phyloP scores from a whole-genome alignment of 495 filamentous ascomycete genomes.

The Bacidia gigantensis region DNA sequence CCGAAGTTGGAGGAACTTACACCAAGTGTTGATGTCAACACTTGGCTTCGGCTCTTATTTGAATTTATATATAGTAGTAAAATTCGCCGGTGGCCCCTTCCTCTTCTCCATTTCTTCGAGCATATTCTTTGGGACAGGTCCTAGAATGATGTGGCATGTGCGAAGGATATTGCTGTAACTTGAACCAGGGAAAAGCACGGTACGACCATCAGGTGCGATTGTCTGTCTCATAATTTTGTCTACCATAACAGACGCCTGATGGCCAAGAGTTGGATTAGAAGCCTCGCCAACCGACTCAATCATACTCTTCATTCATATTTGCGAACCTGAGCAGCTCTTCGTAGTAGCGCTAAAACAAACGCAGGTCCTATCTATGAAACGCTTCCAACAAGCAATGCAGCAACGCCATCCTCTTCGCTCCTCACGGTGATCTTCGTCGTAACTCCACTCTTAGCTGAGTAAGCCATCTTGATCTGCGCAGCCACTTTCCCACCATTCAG shows the following conservation, averaged over 20 bases:
- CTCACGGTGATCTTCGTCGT: conserved; percentile 87
- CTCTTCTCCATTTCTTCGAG: no score
- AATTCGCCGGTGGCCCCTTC: no score
- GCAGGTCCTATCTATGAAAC: conserved; percentile 45
- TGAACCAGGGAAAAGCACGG: no score
- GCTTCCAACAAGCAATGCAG: conserved; percentile 66
- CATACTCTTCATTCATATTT: background rate
- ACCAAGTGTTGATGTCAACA: no score
- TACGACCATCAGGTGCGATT: background rate
- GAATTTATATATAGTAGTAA: no score
- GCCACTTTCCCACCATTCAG: conserved; percentile 82
- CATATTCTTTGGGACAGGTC: no score
- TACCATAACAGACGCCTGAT: background rate
- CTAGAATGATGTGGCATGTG: no score
- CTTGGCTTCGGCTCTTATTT: no score
- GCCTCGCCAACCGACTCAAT: background rate
- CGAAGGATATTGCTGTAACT: no score
- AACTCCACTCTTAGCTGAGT: conserved; percentile 77
- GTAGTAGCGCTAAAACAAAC: background rate
- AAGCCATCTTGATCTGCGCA: conserved; percentile 83
- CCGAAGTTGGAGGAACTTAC: no score
- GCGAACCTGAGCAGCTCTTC: background rate
- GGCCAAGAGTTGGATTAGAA: background rate
- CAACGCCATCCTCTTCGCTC: conserved; percentile 85
- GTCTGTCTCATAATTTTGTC: background rate